Evolutionary conservation across 2,329 filamentous ascomycete genomes (phyloP), one percentile per base, ranked within the genome.

Genomic region (Talaromyces sp.): DNA sequence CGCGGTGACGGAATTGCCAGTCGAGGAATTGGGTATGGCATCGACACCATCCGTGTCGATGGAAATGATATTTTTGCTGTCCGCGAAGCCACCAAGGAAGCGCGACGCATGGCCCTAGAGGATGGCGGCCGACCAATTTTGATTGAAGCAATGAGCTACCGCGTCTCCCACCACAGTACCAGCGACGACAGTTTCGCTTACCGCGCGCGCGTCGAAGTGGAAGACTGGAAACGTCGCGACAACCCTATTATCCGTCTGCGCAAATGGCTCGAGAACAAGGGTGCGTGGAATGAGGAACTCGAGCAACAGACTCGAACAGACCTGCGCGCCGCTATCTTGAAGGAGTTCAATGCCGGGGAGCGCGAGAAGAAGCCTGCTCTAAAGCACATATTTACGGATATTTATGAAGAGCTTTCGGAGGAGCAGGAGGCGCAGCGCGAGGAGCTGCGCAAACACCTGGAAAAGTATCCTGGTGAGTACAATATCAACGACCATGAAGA

Each of bases 161-260:
- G 95, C n/a, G 93, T 98, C 48, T 93, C 91, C 6, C 92, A 99
- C 74, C 95, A 99, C 79, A 96, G 92, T 76, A 99, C 95, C 0
- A 95, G 90, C 0, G 95, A 99, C 72, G 95, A 99, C 77, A 95
- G 90, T 28, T 99, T 97, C 71, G 95, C 95, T 0, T 99, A 99
- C 79, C 89, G 95, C 8, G 92, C 93, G 1, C 87, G 89, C 28
- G 88, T 97, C 0, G 95, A 99, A 72, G 95, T 99, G 7, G 90
- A 96, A 73, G 91, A 96, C 73, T 96, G 92, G 92, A 96, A 96
- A 76, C 76, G 92, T 0, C 82, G 92, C 12, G 93, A 96, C 72
- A 96, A 96, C 71, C 92, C 92, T 1, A 89, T 96, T 58, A 92
- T 90, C 1, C 84, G 92, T 12, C 74, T 96, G 62, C 84, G 93